Base-by-base conservation (phyloP, 192 early-diverging fungal species). In the Haplosporangium gracile region DNA sequence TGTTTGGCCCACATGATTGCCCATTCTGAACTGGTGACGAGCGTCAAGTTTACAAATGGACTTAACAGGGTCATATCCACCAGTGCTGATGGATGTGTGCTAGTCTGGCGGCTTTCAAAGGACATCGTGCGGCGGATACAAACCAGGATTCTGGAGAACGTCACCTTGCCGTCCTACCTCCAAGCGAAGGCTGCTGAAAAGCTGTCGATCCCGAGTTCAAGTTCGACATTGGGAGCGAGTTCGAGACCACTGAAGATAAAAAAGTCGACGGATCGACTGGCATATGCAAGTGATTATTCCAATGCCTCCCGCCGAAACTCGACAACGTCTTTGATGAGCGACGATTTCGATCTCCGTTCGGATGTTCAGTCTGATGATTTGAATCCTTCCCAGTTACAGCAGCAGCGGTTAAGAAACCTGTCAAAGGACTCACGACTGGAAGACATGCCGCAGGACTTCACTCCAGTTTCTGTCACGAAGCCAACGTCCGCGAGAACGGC, bases 11-110 rank as follows among this genome's bases (percentile, higher is more conserved):
- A 93, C 69, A 89, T 88, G 24, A 83, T 89, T 49, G 94, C 93
- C 0, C 96, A 97, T 83, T 90, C 94, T 13, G 96, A 97, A 79
- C 77, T 95, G 51, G 90, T 97, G 16, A 97, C 96, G 0, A 81
- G 89, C 18, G 89, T 96, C 47, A 90, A 91, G 73, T 97, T 97
- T 76, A 90, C 80, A 5, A 75, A 72, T 10, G 89, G 92, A 78
- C 85, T 87, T 51, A 76, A 85, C 38, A 86, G 92, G 15, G 76
- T 97, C 10, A 83, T 95, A 40, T 93, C 93, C 2, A 96, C 95
- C 22, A 91, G 92, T 70, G 92, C 92, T 0, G 95, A 97, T 78
- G 95, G 95, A 13, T 95, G 93, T 36, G 88, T 97, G 18, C 92
- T 97, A 83, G 90, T 97, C 1, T 97, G 96, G 96, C 89, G 88